Conservation (phyloP, 768 basidiomycete species). For the Naganishia onofrii region DNA sequence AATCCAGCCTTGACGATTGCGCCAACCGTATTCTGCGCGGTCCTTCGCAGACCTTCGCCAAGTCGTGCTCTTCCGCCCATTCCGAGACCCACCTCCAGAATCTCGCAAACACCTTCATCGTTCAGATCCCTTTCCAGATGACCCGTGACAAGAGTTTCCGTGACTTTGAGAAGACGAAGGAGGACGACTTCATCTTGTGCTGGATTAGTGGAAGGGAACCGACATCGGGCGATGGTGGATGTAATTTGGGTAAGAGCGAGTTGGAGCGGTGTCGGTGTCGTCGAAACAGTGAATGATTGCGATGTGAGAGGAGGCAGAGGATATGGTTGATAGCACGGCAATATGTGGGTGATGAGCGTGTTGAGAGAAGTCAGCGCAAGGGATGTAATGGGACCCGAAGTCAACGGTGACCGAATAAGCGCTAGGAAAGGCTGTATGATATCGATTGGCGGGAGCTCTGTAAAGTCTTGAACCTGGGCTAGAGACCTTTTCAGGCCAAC, state of each 20-base stretch:
- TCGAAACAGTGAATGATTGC: slow-evolving; percentile 14
- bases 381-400: slow-evolving; percentile 97
- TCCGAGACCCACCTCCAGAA: slow-evolving; percentile 94
- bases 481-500: slow-evolving; percentile 75
- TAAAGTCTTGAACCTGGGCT: slow-evolving; percentile 57
- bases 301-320: slow-evolving; percentile 1
- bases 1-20: slow-evolving; percentile 79
- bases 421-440: slow-evolving; percentile 85
- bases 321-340: slow-evolving; percentile 42
- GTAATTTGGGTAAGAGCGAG: slow-evolving; percentile 75
- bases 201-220: slow-evolving; percentile 95
- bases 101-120: slow-evolving; percentile 94
- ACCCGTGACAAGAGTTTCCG: slow-evolving; percentile 73
- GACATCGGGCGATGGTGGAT: slow-evolving; percentile 87
- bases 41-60: slow-evolving; percentile 53
- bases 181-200: slow-evolving; percentile 97
- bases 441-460: slow-evolving; percentile 44
- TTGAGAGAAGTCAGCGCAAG: slow-evolving; percentile 83
- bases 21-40: slow-evolving; percentile 73
- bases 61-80: slow-evolving; percentile 95
- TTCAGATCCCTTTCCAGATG: slow-evolving; percentile 67
- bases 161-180: slow-evolving; percentile 83
- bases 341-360: slow-evolving; percentile 64
- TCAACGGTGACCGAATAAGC: slow-evolving; percentile 86
- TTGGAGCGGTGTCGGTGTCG: slow-evolving; percentile 59